Evolutionary conservation across 1,139 yeast genomes (phyloP), one percentile per base, ranked within the genome.

Genomic region (Sugiyamaella grinbergsii): DNA sequence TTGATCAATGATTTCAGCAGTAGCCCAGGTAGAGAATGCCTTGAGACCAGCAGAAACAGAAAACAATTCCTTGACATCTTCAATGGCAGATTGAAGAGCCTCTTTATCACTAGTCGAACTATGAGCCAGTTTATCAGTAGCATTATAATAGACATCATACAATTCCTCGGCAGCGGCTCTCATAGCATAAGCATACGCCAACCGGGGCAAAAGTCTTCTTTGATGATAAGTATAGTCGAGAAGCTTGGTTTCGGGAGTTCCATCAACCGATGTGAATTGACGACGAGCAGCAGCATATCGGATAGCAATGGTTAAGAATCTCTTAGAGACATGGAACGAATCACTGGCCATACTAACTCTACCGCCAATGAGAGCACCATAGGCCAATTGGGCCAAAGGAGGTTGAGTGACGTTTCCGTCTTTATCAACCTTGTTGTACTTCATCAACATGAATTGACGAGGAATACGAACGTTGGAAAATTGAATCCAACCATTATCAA

Each of bases 401-500:
- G 96, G 74, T 56, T 68, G 64, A 22, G 69, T 75, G 50, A 89
- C 96, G 32, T 71, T 70, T 49, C 94, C 95, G 32, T 82, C 81
- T 39, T 78, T 72, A 52, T 81, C 80, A 54, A 90, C 89, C 65
- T 82, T 81, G 54, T 90, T 79, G 71, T 82, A 89, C 68, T 84
- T 85, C 72, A 85, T 85, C 62, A 90, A 74, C 94, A 90, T 82
- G 69, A 78, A 85, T 68, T 79, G 85, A 58, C 93, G 79, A 50
- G 97, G 97, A 58, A 90, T 83, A 57, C 84, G 78, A 48, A 89
- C 96, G 59, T 80, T 75, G 52, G 87, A 75, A 70, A 86, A 90
- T 71, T 88, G 96, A 64, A 90, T 87, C 96, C 96, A 89, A 54
- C 96, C 96, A 66, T 90, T 90, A 69, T 90, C 96, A 59, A 71